Conservation (phyloP, 2,329 filamentous ascomycete genomes). For the Aspergillus jensenii region DNA sequence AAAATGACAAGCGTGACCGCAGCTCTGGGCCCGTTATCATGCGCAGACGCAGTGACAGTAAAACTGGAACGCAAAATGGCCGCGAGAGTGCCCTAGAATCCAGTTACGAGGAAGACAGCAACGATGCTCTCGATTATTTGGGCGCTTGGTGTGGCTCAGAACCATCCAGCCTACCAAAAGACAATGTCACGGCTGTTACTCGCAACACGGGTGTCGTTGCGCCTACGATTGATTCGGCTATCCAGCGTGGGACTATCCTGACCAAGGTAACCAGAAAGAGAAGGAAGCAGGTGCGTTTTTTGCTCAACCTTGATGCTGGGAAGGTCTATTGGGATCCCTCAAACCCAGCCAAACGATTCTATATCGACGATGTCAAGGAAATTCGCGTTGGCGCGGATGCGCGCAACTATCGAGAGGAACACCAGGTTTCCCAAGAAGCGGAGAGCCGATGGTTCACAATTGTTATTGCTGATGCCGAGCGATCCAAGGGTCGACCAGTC, state of each 20-base stretch:
- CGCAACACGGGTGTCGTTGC: slow-evolving; percentile 42
- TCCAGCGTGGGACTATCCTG: slow-evolving; percentile 76
- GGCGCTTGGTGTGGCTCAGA: slow-evolving; percentile 44
- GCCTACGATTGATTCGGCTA: slow-evolving; percentile 73
- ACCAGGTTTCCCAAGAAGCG: slow-evolving; percentile 65
- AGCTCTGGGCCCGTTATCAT: slow-evolving; percentile 88
- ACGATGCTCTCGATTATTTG: slow-evolving; percentile 48
- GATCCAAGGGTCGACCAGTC: slow-evolving; percentile 65
- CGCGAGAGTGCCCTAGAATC: slow-evolving; percentile 45
- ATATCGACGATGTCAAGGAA: slow-evolving; percentile 93
- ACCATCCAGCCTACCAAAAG: slow-evolving; percentile 39
- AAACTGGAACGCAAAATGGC: slow-evolving; percentile 64
- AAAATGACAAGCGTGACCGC: slow-evolving; percentile 75
- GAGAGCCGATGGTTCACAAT: slow-evolving; percentile 85
- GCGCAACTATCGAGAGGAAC: slow-evolving; percentile 84
- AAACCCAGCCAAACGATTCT: slow-evolving; percentile 78
- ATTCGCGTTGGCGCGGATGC: slow-evolving; percentile 82
- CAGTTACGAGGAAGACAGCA: slow-evolving; percentile 38
- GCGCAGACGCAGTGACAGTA: slow-evolving; percentile 85
- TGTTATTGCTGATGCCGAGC: slow-evolving; percentile 76
- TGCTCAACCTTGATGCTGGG: slow-evolving; percentile 77
- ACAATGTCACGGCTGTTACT: slow-evolving; percentile 33
- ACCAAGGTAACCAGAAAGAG: slow-evolving; percentile 84
- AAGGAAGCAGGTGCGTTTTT: slow-evolving; percentile 69
- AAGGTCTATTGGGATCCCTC: slow-evolving; percentile 85